Conservation (phyloP, 441 rosid species). For the Cnidoscolus chayamansa region DNA sequence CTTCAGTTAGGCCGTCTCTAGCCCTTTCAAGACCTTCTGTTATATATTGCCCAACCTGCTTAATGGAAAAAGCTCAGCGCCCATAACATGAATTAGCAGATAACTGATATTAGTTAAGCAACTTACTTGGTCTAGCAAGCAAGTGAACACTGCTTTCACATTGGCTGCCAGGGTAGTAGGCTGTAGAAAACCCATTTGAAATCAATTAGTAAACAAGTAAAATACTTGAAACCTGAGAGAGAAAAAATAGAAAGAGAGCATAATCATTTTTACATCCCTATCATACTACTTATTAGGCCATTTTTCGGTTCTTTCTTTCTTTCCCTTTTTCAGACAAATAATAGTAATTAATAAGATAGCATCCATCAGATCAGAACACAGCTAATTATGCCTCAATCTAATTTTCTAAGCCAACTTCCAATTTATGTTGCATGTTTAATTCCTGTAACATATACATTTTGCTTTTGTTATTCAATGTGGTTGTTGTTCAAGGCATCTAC, state of each 20-base stretch:
- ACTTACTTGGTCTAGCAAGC: conserved; percentile 90
- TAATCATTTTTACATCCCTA: background rate
- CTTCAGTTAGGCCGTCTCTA: conserved; percentile 87
- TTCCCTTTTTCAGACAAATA: background rate
- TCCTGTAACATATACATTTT: background rate
- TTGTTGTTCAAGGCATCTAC: conserved; percentile 4
- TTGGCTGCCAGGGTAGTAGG: conserved; percentile 78
- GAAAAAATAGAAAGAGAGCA: background rate
- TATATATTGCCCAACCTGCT: conserved; percentile 84
- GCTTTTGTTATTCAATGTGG: background rate
- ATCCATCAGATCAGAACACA: background rate
- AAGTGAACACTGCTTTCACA: conserved; percentile 85
- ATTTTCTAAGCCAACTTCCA: background rate
- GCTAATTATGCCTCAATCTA: background rate
- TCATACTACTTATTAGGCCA: conserved; percentile 1
- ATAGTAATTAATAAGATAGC: background rate
- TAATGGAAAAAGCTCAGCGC: conserved; percentile 14
- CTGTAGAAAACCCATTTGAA: conserved; percentile 45
- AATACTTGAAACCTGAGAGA: background rate
- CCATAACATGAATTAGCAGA: conserved; percentile 18
- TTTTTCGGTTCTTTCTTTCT: background rate
- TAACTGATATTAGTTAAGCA: conserved; percentile 23
- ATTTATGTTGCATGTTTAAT: background rate
- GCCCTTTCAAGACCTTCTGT: conserved; percentile 98
- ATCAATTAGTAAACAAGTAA: conserved; percentile 24